Percentiles rank a stretch among this genome's conserved stretches.
These are phyloP conservation scores for Zizania palustris DNA, from an alignment of 202 grass and related monocot species.

Conservation along the genomic window DNA sequence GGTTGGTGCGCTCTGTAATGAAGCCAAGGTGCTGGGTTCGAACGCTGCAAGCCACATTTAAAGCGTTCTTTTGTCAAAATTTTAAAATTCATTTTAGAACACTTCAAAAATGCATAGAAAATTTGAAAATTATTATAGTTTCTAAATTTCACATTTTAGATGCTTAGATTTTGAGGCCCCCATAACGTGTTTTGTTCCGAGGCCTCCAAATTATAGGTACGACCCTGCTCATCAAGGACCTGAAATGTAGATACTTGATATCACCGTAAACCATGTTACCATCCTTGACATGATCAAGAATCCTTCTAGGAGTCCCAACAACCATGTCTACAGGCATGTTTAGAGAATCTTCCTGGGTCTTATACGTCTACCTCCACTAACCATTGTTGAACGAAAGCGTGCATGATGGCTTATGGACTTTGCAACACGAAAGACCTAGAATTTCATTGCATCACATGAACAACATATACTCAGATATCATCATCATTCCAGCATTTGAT, in stretches of 20 bases:
- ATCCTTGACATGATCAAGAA: constrained; percentile 94
- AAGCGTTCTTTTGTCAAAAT: too few relatives aligned
- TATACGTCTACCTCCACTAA: constrained; percentile 85
- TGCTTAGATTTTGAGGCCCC: too few relatives aligned
- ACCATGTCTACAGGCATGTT: constrained; percentile 92
- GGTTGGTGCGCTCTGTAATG: too few relatives aligned
- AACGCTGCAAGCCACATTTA: too few relatives aligned
- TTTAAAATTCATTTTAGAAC: too few relatives aligned
- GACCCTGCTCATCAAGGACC: too few relatives aligned
- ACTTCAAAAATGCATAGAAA: too few relatives aligned
- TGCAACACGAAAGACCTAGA: constrained; percentile 85
- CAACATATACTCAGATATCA: not conserved
- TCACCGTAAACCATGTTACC: constrained; percentile 94
- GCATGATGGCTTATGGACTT: constrained; percentile 97
- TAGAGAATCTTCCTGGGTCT: constrained; percentile 89
- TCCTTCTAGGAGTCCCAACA: constrained; percentile 88
- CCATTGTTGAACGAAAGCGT: constrained; percentile 83
- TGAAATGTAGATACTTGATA: constrained; percentile 96
- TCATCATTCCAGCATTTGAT: not conserved
- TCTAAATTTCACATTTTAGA: too few relatives aligned
- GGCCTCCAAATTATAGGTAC: too few relatives aligned
- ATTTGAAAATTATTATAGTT: too few relatives aligned
- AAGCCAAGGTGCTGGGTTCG: too few relatives aligned
- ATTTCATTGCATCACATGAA: constrained; percentile 3
- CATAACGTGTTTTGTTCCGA: too few relatives aligned